A percentile compares a stretch with the other conserved stretches of the same genome.
Conservation (phyloP, 2,329 filamentous ascomycete species). For the Rutstroemia sp. region DNA sequence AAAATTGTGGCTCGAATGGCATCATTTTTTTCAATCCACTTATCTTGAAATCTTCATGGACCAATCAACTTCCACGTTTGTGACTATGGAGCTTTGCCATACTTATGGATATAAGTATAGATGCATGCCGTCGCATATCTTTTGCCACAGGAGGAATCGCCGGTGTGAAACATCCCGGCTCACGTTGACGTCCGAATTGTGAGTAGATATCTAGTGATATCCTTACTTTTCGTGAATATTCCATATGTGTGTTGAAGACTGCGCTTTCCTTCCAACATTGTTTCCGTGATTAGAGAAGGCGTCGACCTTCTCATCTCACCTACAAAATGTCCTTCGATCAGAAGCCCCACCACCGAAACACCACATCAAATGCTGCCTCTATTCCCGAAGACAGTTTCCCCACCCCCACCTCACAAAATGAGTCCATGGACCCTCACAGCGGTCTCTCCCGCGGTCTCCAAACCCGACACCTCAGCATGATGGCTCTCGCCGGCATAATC, state of each 20-base stretch:
- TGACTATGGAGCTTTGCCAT: not conserved
- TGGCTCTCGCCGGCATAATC: slow-evolving; percentile 50
- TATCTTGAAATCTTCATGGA: not conserved
- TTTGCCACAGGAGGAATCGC: too few relatives aligned
- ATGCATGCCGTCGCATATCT: too few relatives aligned
- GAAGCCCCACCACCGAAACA: not conserved
- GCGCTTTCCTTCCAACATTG: not conserved
- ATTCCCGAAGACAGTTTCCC: not conserved
- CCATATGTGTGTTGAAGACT: too few relatives aligned
- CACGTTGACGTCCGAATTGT: too few relatives aligned
- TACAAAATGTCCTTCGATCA: not conserved
- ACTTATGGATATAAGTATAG: too few relatives aligned
- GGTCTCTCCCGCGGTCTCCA: slow-evolving; percentile 64
- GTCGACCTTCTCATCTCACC: not conserved
- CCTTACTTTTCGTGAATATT: too few relatives aligned
- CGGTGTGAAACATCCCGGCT: too few relatives aligned
- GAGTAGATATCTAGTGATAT: too few relatives aligned
- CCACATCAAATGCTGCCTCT: not conserved
- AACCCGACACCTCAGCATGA: slow-evolving; percentile 61
- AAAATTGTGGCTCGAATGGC: slow-evolving; percentile 4
- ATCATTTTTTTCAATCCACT: slow-evolving; percentile 3
- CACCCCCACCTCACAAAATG: not conserved
- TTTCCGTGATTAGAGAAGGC: not conserved
- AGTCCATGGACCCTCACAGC: slow-evolving; percentile 44
- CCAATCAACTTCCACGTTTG: not conserved